phyloP scores from a whole-genome alignment of 345 rosid genomes.

The Psidium guajava region DNA sequence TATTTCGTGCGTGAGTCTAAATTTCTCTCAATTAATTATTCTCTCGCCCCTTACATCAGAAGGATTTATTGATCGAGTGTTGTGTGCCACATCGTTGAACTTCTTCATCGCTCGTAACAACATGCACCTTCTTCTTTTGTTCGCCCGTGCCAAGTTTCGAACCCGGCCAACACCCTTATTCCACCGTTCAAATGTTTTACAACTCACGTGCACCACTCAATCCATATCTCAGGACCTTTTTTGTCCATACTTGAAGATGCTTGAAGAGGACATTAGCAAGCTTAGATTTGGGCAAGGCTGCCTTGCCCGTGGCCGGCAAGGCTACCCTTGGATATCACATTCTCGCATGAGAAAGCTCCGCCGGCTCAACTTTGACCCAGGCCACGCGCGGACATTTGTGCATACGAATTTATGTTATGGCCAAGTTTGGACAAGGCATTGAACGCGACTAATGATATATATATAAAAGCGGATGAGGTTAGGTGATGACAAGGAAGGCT shows the following conservation, averaged over 20 bases:
- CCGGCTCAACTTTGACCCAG: neutral
- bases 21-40: too few relatives aligned
- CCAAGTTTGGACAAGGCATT: neutral
- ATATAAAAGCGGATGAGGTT: neutral
- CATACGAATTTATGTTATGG: neutral
- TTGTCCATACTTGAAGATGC: neutral
- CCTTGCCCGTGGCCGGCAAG: too few relatives aligned
- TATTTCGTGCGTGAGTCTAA: too few relatives aligned
- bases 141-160: neutral
- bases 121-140: neutral
- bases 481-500: neutral
- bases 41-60: neutral
- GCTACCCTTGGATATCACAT: too few relatives aligned
- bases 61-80: neutral
- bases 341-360: accelerated
- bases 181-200: neutral
- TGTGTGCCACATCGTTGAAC: neutral
- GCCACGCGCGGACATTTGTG: neutral
- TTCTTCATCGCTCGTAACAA: neutral
- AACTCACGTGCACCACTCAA: neutral
- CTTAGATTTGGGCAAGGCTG: too few relatives aligned
- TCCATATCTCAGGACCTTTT: neutral
- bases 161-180: neutral
- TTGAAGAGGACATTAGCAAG: neutral
- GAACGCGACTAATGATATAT: neutral